These are phyloP conservation scores for Mycena belliarum DNA, from an alignment of 768 basidiomycete species.

Conservation along the genomic window DNA sequence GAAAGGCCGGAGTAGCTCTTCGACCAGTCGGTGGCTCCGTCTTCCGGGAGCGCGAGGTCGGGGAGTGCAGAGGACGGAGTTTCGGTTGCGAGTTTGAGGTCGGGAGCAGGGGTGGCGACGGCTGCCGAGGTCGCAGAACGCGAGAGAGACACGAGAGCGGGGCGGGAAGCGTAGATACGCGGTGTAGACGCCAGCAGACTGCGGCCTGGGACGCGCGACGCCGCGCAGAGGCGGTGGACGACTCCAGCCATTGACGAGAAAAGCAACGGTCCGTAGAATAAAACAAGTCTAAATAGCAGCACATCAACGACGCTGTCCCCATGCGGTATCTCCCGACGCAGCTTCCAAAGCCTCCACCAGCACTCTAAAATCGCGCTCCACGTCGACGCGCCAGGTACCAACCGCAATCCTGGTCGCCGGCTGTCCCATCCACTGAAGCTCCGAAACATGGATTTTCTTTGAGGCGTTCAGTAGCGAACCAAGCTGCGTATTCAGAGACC, in stretches of 20 bases:
- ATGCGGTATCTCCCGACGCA: neutral
- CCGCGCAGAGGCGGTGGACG: neutral
- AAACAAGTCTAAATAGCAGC: neutral
- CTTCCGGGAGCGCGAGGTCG: slow-evolving; percentile 9
- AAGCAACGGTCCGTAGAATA: neutral
- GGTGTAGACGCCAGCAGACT: neutral
- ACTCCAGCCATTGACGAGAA: neutral
- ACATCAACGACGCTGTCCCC: too few species aligned
- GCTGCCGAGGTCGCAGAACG: slow-evolving; percentile 1
- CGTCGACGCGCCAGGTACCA: slow-evolving; percentile 21
- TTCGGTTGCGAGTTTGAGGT: slow-evolving; percentile 9
- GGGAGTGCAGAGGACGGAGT: neutral
- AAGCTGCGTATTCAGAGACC: slow-evolving; percentile 8
- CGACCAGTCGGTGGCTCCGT: slow-evolving; percentile 76
- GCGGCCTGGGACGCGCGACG: slow-evolving; percentile 1
- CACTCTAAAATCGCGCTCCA: slow-evolving; percentile 3
- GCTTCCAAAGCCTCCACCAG: neutral
- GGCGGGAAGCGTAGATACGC: neutral
- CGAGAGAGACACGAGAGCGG: neutral
- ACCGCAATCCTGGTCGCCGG: slow-evolving; percentile 18
- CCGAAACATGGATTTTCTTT: slow-evolving; percentile 10
- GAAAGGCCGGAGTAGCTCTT: slow-evolving; percentile 84
- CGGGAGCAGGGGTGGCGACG: neutral
- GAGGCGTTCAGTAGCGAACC: slow-evolving; percentile 13
- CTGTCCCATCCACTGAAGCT: slow-evolving; percentile 8